These are phyloP conservation scores for Comarum palustre DNA, from an alignment of 306 rosid species.

Conservation along the genomic window DNA sequence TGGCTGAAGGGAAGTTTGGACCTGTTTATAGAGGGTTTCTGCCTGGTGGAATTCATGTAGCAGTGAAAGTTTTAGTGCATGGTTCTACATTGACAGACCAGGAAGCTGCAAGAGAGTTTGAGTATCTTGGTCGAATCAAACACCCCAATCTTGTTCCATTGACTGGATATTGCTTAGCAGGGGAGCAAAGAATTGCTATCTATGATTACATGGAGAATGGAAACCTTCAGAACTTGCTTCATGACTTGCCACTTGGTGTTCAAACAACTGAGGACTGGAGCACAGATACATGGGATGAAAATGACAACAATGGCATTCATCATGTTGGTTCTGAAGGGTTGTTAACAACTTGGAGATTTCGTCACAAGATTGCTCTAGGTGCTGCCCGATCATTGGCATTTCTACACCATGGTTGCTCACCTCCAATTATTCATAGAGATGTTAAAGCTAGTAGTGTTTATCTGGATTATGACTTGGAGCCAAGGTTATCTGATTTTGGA, in stretches of 20 bases:
- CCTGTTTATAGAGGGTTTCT: slow-evolving; percentile 94
- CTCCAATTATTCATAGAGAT: slow-evolving; percentile 88
- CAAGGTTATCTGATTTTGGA: slow-evolving; percentile 92
- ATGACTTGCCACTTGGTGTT: slow-evolving; percentile 90
- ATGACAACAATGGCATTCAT: slow-evolving; percentile 55
- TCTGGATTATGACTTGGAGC: slow-evolving; percentile 83
- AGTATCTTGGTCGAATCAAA: slow-evolving; percentile 92
- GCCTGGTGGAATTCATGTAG: slow-evolving; percentile 86
- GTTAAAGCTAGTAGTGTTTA: slow-evolving; percentile 93
- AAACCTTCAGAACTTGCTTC: slow-evolving; percentile 84
- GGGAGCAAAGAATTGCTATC: slow-evolving; percentile 92
- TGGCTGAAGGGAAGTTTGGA: slow-evolving; percentile 99
- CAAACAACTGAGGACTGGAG: slow-evolving; percentile 92
- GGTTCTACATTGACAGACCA: slow-evolving; percentile 89
- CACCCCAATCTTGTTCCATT: slow-evolving; percentile 93
- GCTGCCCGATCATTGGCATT: slow-evolving; percentile 89
- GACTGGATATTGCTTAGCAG: slow-evolving; percentile 96
- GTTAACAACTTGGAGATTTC: slow-evolving; percentile 80
- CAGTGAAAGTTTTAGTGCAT: slow-evolving; percentile 86
- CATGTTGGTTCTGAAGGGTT: slow-evolving; percentile 77
- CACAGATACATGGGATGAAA: slow-evolving; percentile 93
- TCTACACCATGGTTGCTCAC: slow-evolving; percentile 97
- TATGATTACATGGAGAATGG: slow-evolving; percentile 99
- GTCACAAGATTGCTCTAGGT: slow-evolving; percentile 92
- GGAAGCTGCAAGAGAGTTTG: slow-evolving; percentile 91